phyloP scores from a whole-genome alignment of 1,284 basidiomycete species.

The Cutaneotrichosporon sp. region DNA sequence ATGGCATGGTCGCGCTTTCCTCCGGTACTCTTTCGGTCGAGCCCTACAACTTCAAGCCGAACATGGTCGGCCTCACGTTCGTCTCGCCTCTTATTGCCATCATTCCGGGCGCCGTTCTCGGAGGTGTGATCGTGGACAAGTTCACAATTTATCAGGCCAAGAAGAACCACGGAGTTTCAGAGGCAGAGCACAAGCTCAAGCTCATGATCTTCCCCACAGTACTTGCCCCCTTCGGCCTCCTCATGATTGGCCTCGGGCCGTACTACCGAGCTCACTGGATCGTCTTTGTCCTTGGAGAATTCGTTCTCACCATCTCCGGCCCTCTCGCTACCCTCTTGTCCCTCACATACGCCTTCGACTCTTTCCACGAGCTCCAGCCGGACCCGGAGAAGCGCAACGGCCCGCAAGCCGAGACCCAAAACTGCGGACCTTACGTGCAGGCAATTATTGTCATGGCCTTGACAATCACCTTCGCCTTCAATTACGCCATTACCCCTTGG shows the following conservation, averaged over 20 bases:
- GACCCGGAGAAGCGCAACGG: slow-evolving; percentile 8
- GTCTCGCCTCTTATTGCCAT: slow-evolving; percentile 21
- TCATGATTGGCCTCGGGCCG: slow-evolving; percentile 27
- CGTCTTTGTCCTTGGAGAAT: slow-evolving; percentile 23
- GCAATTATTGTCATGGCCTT: slow-evolving; percentile 21
- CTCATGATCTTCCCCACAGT: slow-evolving; percentile 16
- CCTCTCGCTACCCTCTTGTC: slow-evolving; percentile 20
- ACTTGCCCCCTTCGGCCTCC: slow-evolving; percentile 16
- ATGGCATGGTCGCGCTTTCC: slow-evolving; percentile 21
- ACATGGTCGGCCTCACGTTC: slow-evolving; percentile 23
- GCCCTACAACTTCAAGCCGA: slow-evolving; percentile 26
- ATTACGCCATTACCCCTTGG: slow-evolving; percentile 25
- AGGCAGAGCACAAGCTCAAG: slow-evolving; percentile 23
- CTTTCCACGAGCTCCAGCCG: slow-evolving; percentile 12
- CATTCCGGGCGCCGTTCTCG: slow-evolving; percentile 21
- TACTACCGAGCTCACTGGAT: slow-evolving; percentile 26
- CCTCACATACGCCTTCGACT: slow-evolving; percentile 20
- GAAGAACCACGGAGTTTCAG: slow-evolving; percentile 18
- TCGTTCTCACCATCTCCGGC: slow-evolving; percentile 21
- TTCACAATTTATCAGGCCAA: slow-evolving; percentile 13
- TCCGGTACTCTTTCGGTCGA: slow-evolving; percentile 18
- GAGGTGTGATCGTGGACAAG: slow-evolving; percentile 8
- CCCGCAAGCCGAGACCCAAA: slow-evolving; percentile 14
- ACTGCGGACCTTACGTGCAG: slow-evolving; percentile 19
- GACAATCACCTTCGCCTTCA: slow-evolving; percentile 11